Evolutionary conservation across 768 basidiomycete species (phyloP), one percentile per base, ranked within the genome.

Genomic region (Coprinopsis cinerea): DNA sequence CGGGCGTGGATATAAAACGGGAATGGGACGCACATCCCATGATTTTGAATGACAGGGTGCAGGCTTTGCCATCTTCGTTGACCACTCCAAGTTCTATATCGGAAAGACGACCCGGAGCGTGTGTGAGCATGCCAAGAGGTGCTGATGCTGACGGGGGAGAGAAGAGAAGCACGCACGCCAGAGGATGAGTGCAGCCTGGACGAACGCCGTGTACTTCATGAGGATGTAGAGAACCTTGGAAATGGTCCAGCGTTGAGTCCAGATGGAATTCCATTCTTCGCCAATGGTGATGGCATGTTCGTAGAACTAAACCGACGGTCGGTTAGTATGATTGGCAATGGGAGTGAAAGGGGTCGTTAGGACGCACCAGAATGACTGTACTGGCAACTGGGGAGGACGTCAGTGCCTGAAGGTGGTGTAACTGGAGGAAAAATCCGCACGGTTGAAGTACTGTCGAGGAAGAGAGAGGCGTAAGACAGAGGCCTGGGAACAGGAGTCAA

Each of bases 161-260:
- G 13, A 13, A 20, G 18, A 1, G 37, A 5, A 48, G 4, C 7
- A 48, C 57, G 44, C 43, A 61, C 61, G 55, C 41, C 49, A 56
- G 3, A 58, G 52, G 14, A 61, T 46, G 5, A 59, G 51, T 9
- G 48, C 58, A n/a, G 53, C 57, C 37, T 61, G 59, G 3, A 57
- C 28, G 30, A 61, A 52, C 2, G 55, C 46, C 17, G 55, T 55
- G 23, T 61, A 61, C 44, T 57, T 54, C 32, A 56, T 57, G 13
- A 61, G 22, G 34, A 61, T 13, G 37, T 58, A 61, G 28, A 61
- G 42, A 15, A 57, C 32, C 28, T 58, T 61, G 13, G 46, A 52
- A 17, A 37, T 27, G 23, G 47, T 57, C 55, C 52, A 54, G 40
- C 52, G 49, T 13, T 49, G 32, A 17, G 28, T 36, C 60, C 61